Evolutionary conservation across 345 rosid genomes (phyloP), one percentile per base, ranked within the genome.

Genomic region (Lagerstroemia speciosa): DNA sequence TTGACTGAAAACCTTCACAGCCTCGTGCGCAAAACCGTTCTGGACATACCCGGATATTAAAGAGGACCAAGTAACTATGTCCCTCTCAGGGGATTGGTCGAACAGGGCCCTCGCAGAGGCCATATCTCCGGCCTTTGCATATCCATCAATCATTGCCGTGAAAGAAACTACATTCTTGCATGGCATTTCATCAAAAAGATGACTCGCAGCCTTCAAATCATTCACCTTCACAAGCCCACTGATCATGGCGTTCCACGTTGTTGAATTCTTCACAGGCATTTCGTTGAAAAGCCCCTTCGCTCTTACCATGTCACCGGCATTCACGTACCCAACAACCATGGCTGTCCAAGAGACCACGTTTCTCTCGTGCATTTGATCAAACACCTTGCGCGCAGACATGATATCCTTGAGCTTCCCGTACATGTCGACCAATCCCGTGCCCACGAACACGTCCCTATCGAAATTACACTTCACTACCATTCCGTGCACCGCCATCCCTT

Each of bases 311-410:
- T 84, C 85, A 27, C 83, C 89, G 60, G 78, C 78, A 71, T 48
- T 76, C 33, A 79, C 52, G 73, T 83, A 85, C 36, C 91, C 91
- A 33, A 71, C 78, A 66, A 89, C 68, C 89, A 92, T 72, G 2
- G 94, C 93, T 0, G 88, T 92, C 98, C 98, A 92, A 7, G 92
- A 78, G 73, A 87, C 90, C 19, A 79, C 89, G 63, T 76, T 86
- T 50, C 83, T 82, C 2, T 73, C 80, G 41, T 75, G 15, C 89
- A 86, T 82, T 78, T 72, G 83, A 71, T 83, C 92, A 2, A 91
- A 89, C 84, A 85, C 67, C 73, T 80, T 83, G 7, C 82, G 84
- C 8, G 92, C 94, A 65, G 79, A 69, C 37, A 9, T 19, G n/a
- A 83, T 70, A 62, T 85, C 77, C 72, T 72, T 80, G 36, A 88